phyloP scores from a whole-genome alignment of 352 stramenopile genomes.

The Pythium biforme region DNA sequence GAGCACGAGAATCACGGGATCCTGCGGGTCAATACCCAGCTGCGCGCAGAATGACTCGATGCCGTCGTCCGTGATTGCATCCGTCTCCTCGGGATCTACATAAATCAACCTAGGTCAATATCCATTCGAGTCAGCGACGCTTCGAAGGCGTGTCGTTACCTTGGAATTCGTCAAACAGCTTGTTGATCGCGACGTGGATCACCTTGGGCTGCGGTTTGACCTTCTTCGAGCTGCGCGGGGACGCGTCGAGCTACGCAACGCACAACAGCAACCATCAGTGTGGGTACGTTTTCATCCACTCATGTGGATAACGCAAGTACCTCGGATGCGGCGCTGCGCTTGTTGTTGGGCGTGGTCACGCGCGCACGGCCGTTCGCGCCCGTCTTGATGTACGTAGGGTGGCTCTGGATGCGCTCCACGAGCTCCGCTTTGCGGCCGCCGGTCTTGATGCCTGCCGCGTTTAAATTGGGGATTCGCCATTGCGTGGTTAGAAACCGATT shows the following conservation, averaged over 20 bases:
- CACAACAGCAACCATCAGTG: not conserved
- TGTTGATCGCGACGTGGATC: conserved; percentile 44
- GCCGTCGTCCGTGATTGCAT: conserved; percentile 77
- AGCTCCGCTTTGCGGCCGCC: conserved; percentile 77
- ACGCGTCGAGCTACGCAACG: conserved; percentile 1
- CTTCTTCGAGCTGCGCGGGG: conserved; percentile 48
- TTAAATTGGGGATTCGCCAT: not conserved
- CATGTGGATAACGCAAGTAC: conserved; percentile 16
- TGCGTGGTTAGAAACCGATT: not conserved
- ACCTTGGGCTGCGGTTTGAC: conserved; percentile 37
- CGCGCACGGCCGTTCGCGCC: conserved; percentile 9
- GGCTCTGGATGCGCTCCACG: conserved; percentile 65
- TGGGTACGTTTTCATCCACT: not conserved
- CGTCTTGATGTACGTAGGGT: conserved; percentile 45
- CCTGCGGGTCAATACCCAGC: conserved; percentile 69
- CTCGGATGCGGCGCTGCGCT: conserved; percentile 25
- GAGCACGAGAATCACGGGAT: conserved; percentile 78
- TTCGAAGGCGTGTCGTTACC: conserved; percentile 29
- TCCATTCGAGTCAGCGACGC: no score
- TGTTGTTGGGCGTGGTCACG: conserved; percentile 29
- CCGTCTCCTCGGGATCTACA: conserved; percentile 52
- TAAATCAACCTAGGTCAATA: not conserved
- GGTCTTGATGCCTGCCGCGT: conserved; percentile 52
- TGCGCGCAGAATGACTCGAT: conserved; percentile 73
- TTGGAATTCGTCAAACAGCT: conserved; percentile 61